A percentile compares a stretch with the other conserved stretches of the same genome.
Conservation (phyloP, 2,329 filamentous ascomycete species). For the Neonectria sp. region DNA sequence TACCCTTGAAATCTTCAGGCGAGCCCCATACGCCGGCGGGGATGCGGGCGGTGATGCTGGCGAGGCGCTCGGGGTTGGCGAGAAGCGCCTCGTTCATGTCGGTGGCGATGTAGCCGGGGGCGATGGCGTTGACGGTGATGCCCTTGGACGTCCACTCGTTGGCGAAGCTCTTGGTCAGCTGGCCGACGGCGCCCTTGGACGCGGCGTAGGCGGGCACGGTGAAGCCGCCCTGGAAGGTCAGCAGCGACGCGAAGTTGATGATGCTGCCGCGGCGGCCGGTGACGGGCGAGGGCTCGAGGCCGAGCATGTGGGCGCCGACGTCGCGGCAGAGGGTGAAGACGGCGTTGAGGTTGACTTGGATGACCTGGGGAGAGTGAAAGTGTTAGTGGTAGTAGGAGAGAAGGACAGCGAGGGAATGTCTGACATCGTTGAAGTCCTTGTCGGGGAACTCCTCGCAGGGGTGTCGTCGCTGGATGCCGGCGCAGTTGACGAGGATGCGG, state of each 20-base stretch:
- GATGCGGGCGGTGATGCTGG: conserved; percentile 84
- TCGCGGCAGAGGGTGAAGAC: conserved; percentile 87
- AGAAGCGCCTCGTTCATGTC: conserved; percentile 93
- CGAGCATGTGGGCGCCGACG: conserved; percentile 84
- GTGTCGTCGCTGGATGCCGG: conserved; percentile 87
- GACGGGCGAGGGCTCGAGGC: conserved; percentile 61
- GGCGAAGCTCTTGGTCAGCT: conserved; percentile 86
- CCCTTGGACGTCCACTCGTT: conserved; percentile 90
- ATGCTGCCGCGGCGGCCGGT: conserved; percentile 77
- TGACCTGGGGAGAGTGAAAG: conserved; percentile 62
- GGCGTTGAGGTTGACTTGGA: conserved; percentile 88
- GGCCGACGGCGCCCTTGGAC: conserved; percentile 86
- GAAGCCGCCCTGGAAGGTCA: conserved; percentile 89
- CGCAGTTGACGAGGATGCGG: conserved; percentile 88
- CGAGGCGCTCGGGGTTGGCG: conserved; percentile 77
- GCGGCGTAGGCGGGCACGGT: conserved; percentile 92
- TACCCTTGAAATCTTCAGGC: conserved; percentile 91
- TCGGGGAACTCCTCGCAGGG: conserved; percentile 83
- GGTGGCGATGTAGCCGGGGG: conserved; percentile 92
- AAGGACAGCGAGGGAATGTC: not conserved
- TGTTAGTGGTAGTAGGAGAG: conserved; percentile 14
- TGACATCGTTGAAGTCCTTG: conserved; percentile 79
- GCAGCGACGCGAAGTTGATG: conserved; percentile 87
- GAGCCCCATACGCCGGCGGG: conserved; percentile 87
- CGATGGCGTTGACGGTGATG: conserved; percentile 89